Conservation (phyloP, 164 flowering plant species). For the Malania oleifera region DNA sequence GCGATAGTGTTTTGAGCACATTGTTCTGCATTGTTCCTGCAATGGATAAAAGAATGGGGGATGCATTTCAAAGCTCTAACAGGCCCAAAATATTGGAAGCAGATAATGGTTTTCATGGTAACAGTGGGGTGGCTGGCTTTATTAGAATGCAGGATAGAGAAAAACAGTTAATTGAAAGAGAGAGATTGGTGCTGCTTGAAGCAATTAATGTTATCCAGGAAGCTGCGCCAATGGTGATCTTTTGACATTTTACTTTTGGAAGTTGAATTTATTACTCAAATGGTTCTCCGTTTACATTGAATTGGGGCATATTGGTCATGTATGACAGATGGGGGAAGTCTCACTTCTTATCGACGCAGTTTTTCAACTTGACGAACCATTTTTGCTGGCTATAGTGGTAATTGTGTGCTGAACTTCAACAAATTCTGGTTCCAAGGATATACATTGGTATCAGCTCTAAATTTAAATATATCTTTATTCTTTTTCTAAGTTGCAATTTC, state of each 20-base stretch:
- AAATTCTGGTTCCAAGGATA: conserved; percentile 82
- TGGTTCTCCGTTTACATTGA: conserved; percentile 21
- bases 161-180: conserved; percentile 59
- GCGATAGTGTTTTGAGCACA: conserved; percentile 36
- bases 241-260: conserved; percentile 53
- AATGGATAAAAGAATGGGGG: conserved; percentile 16
- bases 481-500: conserved; percentile 6
- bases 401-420: conserved; percentile 95
- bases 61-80: conserved; percentile 19
- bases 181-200: conserved; percentile 58
- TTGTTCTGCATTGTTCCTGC: conserved; percentile 27
- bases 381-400: conserved; percentile 99
- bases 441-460: conserved; percentile 88
- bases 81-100: conserved; percentile 16
- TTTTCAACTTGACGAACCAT: conserved; percentile 88
- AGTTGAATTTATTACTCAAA: conserved; percentile 34
- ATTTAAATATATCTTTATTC: conserved; percentile 35
- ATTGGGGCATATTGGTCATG: conserved; percentile 15
- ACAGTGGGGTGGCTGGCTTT: conserved; percentile 40
- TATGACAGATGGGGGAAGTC: conserved; percentile 90
- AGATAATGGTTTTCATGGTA: conserved; percentile 22
- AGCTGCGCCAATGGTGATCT: conserved; percentile 97
- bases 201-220: conserved; percentile 54
- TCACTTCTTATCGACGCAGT: conserved; percentile 87
- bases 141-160: conserved; percentile 55